These are phyloP conservation scores for Monascus ruber DNA, from an alignment of 2,329 filamentous ascomycete species.

Conservation along the genomic window DNA sequence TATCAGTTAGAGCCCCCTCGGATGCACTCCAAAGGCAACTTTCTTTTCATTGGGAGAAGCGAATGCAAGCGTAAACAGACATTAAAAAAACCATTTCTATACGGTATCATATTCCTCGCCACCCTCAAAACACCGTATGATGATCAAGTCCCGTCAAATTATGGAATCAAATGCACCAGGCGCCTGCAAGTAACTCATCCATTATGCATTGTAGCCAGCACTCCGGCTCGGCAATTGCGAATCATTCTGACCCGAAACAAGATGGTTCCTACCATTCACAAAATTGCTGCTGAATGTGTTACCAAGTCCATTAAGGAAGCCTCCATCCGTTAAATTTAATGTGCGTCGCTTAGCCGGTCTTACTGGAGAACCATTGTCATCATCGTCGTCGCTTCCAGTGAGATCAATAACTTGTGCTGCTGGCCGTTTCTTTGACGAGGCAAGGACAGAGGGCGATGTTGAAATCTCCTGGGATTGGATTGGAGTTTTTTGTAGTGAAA, in stretches of 20 bases:
- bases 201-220: conserved; percentile 7
- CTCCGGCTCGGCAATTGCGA: conserved; percentile 5
- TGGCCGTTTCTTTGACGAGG: conserved; percentile 35
- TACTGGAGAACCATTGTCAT: conserved; percentile 27
- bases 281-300: conserved; percentile 7
- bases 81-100: not conserved
- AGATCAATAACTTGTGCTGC: conserved; percentile 43
- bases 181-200: conserved; percentile 6
- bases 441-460: conserved; percentile 22
- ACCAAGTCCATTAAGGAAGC: conserved; percentile 1
- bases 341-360: conserved; percentile 24
- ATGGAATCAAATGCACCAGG: conserved; percentile 7
- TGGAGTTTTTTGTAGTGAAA: conserved; percentile 21
- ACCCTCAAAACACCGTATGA: conserved; percentile 6
- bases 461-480: conserved; percentile 28
- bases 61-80: too few species aligned
- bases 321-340: conserved; percentile 11
- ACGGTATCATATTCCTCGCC: conserved; percentile 1
- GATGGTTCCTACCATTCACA: conserved; percentile 10
- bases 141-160: not conserved
- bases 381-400: conserved; percentile 42
- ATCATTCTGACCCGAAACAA: conserved; percentile 8
- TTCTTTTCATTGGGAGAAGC: too few species aligned
- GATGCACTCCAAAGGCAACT: too few species aligned
- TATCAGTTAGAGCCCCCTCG: too few species aligned